phyloP scores from a whole-genome alignment of 2,329 filamentous ascomycete genomes.

The Xylaria sp. region DNA sequence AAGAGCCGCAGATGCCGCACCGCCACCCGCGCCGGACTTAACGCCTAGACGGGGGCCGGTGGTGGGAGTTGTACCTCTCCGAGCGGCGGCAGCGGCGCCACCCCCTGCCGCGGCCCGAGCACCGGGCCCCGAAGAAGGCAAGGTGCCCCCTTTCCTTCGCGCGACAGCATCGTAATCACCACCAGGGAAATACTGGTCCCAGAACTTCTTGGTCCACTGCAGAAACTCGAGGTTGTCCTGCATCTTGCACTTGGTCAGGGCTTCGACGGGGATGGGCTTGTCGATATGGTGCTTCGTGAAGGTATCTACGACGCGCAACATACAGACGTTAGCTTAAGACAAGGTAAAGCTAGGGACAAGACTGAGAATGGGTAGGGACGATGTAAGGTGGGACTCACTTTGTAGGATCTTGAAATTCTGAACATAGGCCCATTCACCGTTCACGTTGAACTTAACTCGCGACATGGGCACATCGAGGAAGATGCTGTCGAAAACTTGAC shows the following conservation, averaged over 20 bases:
- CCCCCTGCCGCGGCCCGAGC: conserved; percentile 55
- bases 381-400: conserved; percentile 68
- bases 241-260: conserved; percentile 98
- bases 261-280: conserved; percentile 87
- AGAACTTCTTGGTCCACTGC: conserved; percentile 96
- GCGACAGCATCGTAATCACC: conserved; percentile 94
- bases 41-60: conserved; percentile 59
- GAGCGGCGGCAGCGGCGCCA: conserved; percentile 58
- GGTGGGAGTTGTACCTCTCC: conserved; percentile 72
- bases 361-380: conserved; percentile 7
- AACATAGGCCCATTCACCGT: conserved; percentile 95
- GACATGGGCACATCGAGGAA: conserved; percentile 95
- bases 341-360: neutral
- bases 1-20: conserved; percentile 75
- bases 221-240: conserved; percentile 99
- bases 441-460: conserved; percentile 98
- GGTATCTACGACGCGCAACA: conserved; percentile 64
- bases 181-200: conserved; percentile 98
- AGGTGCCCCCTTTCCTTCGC: conserved; percentile 81
- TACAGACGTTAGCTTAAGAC: conserved; percentile 21
- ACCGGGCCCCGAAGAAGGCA: conserved; percentile 62
- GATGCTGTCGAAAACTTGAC: conserved; percentile 98
- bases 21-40: conserved; percentile 49
- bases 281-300: conserved; percentile 91
- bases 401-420: conserved; percentile 99